Evolutionary conservation across 2,329 filamentous ascomycete genomes (phyloP), one percentile per base, ranked within the genome.

Genomic region (Alternaria novae-zelandiae): DNA sequence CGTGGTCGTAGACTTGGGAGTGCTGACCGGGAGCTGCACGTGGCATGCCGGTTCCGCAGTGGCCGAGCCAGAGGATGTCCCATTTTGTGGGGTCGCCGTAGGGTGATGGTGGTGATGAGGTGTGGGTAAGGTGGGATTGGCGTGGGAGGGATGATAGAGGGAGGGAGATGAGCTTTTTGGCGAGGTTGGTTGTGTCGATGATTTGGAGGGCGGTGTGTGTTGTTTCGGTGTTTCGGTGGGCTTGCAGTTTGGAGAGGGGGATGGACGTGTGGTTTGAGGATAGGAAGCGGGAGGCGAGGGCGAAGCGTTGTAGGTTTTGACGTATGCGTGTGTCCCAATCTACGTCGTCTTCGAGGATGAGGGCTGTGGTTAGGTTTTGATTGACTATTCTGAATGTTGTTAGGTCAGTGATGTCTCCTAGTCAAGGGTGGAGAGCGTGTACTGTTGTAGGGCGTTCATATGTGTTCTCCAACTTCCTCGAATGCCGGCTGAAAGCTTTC

Each of bases 51-150:
- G 71, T 66, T 30, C 74, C 74, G 64, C 74, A 76, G 59, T 76
- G 74, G 15, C 81, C 81, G 9, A 80, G 74, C 79, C 79, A 81
- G 26, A 82, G 73, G 36, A 82, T 67, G 59, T 82, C 80, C 80
- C 81, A 82, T 46, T 78, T 59, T 21, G 66, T 30, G 17, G 74
- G 72, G 59, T 80, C 78, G 2, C 72, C 74, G 47, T 77, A 77
- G 15, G 78, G 78, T n/a, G 72, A 79, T n/a, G 17, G 9, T 28
- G 21, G 23, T 25, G 17, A 32, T 30, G 13, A 21, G 15, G 28
- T 53, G 9, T 20, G 20, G 55, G 50, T 41, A 64, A 63, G 5
- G 36, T 44, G 36, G 36, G 36, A 11, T 41, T 41, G 36, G n/a
- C 15, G 36, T 11, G 36, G n/a, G 9, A 67, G 49, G 6, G 66